These are phyloP conservation scores for Rhodosporidiobolus odoratus DNA, from an alignment of 768 basidiomycete genomes.

Conservation along the genomic window DNA sequence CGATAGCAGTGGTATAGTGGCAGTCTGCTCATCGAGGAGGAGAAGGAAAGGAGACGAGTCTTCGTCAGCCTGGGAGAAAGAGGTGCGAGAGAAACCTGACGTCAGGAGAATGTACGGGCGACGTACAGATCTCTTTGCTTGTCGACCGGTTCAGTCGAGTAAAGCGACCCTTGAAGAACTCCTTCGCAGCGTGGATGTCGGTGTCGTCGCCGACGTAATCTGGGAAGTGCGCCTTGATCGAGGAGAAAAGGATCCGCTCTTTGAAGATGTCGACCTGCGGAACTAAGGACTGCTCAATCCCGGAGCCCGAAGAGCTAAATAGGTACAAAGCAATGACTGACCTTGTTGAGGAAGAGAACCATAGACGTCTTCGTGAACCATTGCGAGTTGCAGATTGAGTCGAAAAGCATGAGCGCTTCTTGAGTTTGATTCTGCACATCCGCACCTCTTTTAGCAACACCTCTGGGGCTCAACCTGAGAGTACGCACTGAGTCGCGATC, in stretches of 20 bases:
- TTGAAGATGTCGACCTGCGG: constrained; percentile 70
- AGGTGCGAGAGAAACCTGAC: too few species aligned
- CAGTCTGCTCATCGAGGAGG: constrained; percentile 1
- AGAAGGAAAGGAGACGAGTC: too few species aligned
- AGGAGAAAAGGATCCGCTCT: constrained; percentile 58
- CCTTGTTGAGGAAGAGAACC: constrained; percentile 53
- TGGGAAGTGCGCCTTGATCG: constrained; percentile 50
- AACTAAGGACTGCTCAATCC: background rate
- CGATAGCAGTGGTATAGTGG: constrained; percentile 40
- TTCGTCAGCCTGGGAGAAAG: background rate
- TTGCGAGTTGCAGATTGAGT: constrained; percentile 68
- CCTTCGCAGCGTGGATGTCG: constrained; percentile 82
- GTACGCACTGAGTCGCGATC: constrained; percentile 36
- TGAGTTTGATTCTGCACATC: constrained; percentile 71
- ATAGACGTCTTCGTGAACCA: constrained; percentile 62
- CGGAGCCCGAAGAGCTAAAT: background rate
- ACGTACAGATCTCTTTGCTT: constrained; percentile 40
- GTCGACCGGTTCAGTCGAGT: constrained; percentile 86
- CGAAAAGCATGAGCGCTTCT: constrained; percentile 69
- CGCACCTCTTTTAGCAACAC: too few species aligned
- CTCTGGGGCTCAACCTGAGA: too few species aligned
- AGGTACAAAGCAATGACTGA: background rate
- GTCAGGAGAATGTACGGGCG: too few species aligned
- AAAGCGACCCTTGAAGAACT: constrained; percentile 70
- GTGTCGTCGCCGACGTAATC: constrained; percentile 60